These are phyloP conservation scores for Vaccinium corymbosum DNA, from an alignment of 148 eudicot genomes.

Conservation along the genomic window DNA sequence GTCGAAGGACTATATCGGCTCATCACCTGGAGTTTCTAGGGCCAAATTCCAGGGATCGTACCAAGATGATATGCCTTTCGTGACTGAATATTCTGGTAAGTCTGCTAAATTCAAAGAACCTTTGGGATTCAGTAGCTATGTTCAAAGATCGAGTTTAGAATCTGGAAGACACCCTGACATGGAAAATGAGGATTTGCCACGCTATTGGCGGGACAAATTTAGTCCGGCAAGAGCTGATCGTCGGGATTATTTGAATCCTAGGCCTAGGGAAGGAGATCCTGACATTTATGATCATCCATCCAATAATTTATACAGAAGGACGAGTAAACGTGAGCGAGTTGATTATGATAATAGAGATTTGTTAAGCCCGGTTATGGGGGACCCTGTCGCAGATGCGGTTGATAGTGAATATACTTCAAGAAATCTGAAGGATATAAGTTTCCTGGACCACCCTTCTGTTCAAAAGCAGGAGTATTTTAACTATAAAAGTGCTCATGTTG, in stretches of 20 bases:
- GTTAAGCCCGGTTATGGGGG: conserved; percentile 20
- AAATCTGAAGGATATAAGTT: conserved; percentile 15
- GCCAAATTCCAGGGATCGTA: conserved; percentile 14
- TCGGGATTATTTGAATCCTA: conserved; percentile 28
- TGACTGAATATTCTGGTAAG: conserved; percentile 20
- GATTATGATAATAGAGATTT: conserved; percentile 23
- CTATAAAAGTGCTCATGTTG: conserved; percentile 25
- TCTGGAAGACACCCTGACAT: conserved; percentile 22
- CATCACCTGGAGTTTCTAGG: conserved; percentile 32
- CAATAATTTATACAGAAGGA: conserved; percentile 21
- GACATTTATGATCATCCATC: conserved; percentile 25
- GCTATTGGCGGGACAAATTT: conserved; percentile 21
- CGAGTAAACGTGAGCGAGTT: conserved; percentile 15
- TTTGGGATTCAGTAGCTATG: conserved; percentile 20
- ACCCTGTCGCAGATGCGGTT: conserved; percentile 20
- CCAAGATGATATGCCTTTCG: conserved; percentile 23
- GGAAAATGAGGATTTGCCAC: conserved; percentile 23
- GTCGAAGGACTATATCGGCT: conserved; percentile 27
- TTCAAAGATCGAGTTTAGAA: conserved; percentile 26
- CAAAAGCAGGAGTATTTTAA: conserved; percentile 32
- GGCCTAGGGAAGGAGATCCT: conserved; percentile 22
- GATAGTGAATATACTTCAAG: conserved; percentile 33
- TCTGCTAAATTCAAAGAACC: conserved; percentile 24
- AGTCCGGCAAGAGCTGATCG: conserved; percentile 23
- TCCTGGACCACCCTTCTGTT: conserved; percentile 23